These are phyloP conservation scores for Penstemon newberryi DNA, from an alignment of 257 asterid species.

Conservation along the genomic window DNA sequence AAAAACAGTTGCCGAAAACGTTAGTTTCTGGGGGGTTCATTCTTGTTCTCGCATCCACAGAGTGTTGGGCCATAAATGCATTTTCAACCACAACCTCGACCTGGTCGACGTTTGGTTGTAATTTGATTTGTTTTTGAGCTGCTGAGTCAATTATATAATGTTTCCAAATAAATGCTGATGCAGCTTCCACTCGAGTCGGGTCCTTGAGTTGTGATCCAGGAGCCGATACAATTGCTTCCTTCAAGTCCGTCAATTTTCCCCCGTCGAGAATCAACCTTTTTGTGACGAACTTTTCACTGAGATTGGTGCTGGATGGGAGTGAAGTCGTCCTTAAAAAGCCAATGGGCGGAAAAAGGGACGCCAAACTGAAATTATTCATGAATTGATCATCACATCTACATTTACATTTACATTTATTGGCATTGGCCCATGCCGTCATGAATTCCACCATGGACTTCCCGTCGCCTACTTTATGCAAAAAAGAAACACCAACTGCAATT, in stretches of 20 bases:
- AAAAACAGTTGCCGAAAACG: conserved; percentile 24
- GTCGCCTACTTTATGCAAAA: conserved; percentile 35
- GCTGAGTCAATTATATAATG: conserved; percentile 21
- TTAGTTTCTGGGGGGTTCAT: conserved; percentile 27
- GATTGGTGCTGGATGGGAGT: not conserved
- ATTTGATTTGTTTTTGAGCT: not conserved
- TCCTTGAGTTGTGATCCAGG: conserved; percentile 24
- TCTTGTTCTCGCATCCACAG: conserved; percentile 32
- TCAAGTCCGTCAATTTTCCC: conserved; percentile 14
- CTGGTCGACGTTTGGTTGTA: not conserved
- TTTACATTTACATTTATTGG: conserved; percentile 1
- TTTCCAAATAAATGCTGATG: conserved; percentile 38
- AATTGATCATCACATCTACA: conserved; percentile 8
- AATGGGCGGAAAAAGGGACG: conserved; percentile 29
- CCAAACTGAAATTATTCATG: not conserved
- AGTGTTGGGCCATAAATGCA: conserved; percentile 27
- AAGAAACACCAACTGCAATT: conserved; percentile 29
- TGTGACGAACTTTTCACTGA: conserved; percentile 22
- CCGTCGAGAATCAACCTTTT: conserved; percentile 27
- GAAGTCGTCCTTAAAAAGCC: conserved; percentile 22
- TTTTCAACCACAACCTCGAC: not conserved
- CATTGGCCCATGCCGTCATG: conserved; percentile 35
- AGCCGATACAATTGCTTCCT: not conserved
- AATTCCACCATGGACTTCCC: conserved; percentile 32
- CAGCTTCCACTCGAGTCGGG: conserved; percentile 39